A percentile compares a stretch with the other conserved stretches of the same genome.
Evolutionary conservation across 2,329 filamentous ascomycete species (phyloP).

Genomic region (Lachnellula hyalina): DNA sequence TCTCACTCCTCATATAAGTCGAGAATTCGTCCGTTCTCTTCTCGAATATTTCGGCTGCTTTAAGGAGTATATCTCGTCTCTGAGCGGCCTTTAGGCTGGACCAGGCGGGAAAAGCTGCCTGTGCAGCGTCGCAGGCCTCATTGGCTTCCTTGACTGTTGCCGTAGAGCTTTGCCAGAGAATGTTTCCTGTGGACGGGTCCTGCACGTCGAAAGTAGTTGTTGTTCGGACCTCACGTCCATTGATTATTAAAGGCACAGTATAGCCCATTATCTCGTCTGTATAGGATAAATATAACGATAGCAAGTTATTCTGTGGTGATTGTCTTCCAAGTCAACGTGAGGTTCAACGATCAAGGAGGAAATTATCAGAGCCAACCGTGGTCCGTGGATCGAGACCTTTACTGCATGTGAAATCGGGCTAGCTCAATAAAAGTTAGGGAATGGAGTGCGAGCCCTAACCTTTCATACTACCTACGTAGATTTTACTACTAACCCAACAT

Average conservation of each 20-base stretch:
- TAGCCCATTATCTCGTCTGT: no score
- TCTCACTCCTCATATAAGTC: neutral
- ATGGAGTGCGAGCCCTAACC: no score
- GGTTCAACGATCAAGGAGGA: no score
- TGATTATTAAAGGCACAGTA: neutral
- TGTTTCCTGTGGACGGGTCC: neutral
- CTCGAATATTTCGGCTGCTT: constrained; percentile 55
- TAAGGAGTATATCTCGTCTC: constrained; percentile 59
- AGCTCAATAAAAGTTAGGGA: no score
- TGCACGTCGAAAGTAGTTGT: neutral
- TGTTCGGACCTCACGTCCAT: neutral
- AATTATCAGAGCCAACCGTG: no score
- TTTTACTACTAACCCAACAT: no score
- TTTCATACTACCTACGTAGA: no score
- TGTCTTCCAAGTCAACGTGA: no score
- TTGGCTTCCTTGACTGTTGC: neutral
- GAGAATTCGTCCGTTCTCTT: neutral
- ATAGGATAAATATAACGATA: no score
- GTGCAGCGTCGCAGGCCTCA: constrained; percentile 59
- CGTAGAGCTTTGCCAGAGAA: neutral
- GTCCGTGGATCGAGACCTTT: no score
- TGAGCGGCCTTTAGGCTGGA: constrained; percentile 56
- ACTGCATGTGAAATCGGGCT: no score
- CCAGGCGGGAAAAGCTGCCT: constrained; percentile 63
- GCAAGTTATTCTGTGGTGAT: no score